A percentile compares a stretch with the other conserved stretches of the same genome.
Evolutionary conservation across 495 filamentous ascomycete genomes (phyloP).

Genomic region (Xylaria curta): DNA sequence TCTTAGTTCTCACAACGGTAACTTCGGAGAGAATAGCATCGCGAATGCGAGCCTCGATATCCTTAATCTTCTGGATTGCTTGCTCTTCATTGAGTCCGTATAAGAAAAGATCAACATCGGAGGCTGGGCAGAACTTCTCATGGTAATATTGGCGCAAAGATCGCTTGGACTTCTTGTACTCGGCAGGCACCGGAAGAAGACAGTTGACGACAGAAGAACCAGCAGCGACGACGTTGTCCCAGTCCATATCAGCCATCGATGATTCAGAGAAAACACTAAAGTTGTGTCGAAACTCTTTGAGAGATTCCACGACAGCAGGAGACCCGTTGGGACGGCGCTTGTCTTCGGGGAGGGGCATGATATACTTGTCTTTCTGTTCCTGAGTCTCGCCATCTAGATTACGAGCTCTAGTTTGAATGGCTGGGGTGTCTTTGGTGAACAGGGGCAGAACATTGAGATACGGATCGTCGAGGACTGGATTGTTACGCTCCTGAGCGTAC

Average conservation of each 20-base stretch:
- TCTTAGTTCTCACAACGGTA: slow-evolving; percentile 78
- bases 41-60: slow-evolving; percentile 72
- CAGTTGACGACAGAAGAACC: slow-evolving; percentile 79
- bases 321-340: slow-evolving; percentile 65
- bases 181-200: slow-evolving; percentile 71
- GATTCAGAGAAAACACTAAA: slow-evolving; percentile 80
- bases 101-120: slow-evolving; percentile 84
- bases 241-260: slow-evolving; percentile 67
- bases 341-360: slow-evolving; percentile 68
- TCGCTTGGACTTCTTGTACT: slow-evolving; percentile 68
- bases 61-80: slow-evolving; percentile 79
- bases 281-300: slow-evolving; percentile 76
- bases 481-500: slow-evolving; percentile 72
- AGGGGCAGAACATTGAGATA: slow-evolving; percentile 73
- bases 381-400: slow-evolving; percentile 63
- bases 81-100: slow-evolving; percentile 76
- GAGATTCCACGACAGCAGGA: slow-evolving; percentile 65
- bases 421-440: slow-evolving; percentile 62
- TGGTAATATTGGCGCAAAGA: slow-evolving; percentile 76
- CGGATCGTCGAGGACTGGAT: slow-evolving; percentile 63
- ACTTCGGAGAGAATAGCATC: slow-evolving; percentile 77
- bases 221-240: slow-evolving; percentile 78
- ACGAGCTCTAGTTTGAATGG: slow-evolving; percentile 67
- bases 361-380: slow-evolving; percentile 68
- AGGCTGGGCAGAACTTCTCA: slow-evolving; percentile 77